These are phyloP conservation scores for Phyllosticta citrichinensis DNA, from an alignment of 2,329 filamentous ascomycete species.

Conservation along the genomic window DNA sequence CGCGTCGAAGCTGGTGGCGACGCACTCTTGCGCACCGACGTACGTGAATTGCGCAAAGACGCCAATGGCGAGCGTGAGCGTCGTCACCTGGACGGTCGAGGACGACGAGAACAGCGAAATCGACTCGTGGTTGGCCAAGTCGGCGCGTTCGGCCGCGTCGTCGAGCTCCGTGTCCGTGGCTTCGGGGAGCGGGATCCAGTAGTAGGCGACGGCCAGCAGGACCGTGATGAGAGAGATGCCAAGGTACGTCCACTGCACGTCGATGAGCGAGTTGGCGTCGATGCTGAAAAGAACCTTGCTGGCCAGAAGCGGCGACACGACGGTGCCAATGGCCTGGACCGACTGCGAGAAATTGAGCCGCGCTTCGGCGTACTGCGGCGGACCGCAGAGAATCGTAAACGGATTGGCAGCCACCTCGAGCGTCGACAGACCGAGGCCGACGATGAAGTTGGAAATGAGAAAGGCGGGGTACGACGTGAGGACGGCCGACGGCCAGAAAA, in stretches of 20 bases:
- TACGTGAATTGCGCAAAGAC: constrained; percentile 50
- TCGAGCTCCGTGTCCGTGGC: constrained; percentile 52
- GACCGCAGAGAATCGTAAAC: constrained; percentile 53
- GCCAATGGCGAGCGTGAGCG: constrained; percentile 46
- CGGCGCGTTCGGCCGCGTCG: constrained; percentile 41
- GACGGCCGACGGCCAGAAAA: constrained; percentile 57
- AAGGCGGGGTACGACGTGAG: constrained; percentile 52
- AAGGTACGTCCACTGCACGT: constrained; percentile 56
- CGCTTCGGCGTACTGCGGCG: constrained; percentile 49
- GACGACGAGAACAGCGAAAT: constrained; percentile 12
- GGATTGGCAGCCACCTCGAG: constrained; percentile 52
- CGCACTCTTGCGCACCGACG: constrained; percentile 49
- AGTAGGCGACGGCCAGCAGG: constrained; percentile 48
- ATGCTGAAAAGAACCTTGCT: constrained; percentile 47
- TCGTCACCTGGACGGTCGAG: constrained; percentile 39
- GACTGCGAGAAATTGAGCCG: constrained; percentile 52
- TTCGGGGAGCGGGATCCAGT: constrained; percentile 52
- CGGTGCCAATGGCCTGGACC: constrained; percentile 50
- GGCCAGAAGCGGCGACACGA: constrained; percentile 50
- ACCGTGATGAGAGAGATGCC: constrained; percentile 53
- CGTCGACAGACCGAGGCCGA: constrained; percentile 49
- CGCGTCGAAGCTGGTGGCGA: constrained; percentile 38
- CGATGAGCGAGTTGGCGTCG: constrained; percentile 43
- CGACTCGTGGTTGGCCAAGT: constrained; percentile 36
- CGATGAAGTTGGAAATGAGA: constrained; percentile 52